Base-by-base conservation (phyloP, 2,329 filamentous ascomycete genomes). In the Pseudonectria buxi region DNA sequence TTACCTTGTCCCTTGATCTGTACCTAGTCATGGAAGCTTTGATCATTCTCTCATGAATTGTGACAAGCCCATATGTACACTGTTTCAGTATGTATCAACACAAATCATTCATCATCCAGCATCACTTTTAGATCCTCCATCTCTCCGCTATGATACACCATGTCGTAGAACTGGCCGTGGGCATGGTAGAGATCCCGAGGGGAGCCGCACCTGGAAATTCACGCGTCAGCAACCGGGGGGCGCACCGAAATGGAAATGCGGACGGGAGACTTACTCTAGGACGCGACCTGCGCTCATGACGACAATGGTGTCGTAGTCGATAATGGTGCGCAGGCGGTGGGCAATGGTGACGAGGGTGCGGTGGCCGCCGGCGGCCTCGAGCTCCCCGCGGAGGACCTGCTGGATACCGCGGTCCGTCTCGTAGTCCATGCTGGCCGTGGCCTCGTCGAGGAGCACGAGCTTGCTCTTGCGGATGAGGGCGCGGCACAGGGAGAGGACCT, bases 361-460 rank as follows among this genome's bases (percentile, higher is more conserved):
- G 16, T 66, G 65, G 10, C 62, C 55, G 5, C 61, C 64, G 1
- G 58, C 55, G 28, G 59, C 59, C 34, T 64, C 61, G 18, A 78
- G 63, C 43, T 74, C 72, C 7, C 59, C 54, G 12, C 72, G 62
- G 24, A 78, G 51, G 2, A 74, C 66, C n/a, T 57, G 56, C 54
- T 78, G 74, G 36, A 78, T 74, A 3, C 67, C 69, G 24, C 63
- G 60, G 40, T 78, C 74, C 16, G 74, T 76, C 51, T 73, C 68
- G 39, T 73, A 72, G 46, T 78, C 74, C 62, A 78, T 74, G 45
- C 70, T 75, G 15, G 73, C 72, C 3, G 74, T 78, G 9, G 74
- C 74, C 53, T 78, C 74, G 47, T 78, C 74, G 10, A 75, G 61
- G 3, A 78, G 55, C 62, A 78, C 68, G 16, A 78, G 57, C 53